phyloP scores from a whole-genome alignment of 148 eudicot species.

The Chenopodium suecicum region DNA sequence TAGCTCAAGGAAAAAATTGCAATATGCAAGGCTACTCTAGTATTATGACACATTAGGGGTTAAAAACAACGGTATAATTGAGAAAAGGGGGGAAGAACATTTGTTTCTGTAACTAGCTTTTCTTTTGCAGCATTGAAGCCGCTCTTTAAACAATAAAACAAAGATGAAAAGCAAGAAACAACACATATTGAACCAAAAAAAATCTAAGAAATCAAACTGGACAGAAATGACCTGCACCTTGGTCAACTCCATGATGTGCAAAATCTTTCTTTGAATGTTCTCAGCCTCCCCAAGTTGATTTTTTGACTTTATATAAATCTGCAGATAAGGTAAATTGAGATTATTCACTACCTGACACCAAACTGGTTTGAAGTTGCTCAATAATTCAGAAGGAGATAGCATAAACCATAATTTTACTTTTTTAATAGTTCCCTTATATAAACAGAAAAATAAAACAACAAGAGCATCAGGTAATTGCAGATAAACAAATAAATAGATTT shows the following conservation, averaged over 20 bases:
- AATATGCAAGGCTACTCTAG: neutral
- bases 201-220: conserved; percentile 3
- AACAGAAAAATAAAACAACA: too few relatives aligned
- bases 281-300: conserved; percentile 59
- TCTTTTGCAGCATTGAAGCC: neutral
- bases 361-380: neutral
- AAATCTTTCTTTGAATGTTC: conserved; percentile 65
- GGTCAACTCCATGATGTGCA: conserved; percentile 78
- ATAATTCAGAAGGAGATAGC: neutral
- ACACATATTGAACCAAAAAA: neutral
- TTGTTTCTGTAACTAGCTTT: neutral
- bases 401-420: neutral
- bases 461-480: neutral
- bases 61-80: neutral
- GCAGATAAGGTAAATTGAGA: conserved; percentile 21
- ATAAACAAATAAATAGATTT: neutral
- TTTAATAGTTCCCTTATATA: too few relatives aligned
- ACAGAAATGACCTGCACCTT: conserved; percentile 48
- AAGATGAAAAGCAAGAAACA: neutral
- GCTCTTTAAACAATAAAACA: neutral
- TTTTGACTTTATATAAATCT: conserved; percentile 65
- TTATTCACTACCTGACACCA: neutral
- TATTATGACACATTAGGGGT: neutral
- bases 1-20: too few relatives aligned
- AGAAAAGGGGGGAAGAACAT: neutral